Evolutionary conservation across 169 alveolate species (phyloP).

Genomic region (Plasmodium reichenowi): DNA sequence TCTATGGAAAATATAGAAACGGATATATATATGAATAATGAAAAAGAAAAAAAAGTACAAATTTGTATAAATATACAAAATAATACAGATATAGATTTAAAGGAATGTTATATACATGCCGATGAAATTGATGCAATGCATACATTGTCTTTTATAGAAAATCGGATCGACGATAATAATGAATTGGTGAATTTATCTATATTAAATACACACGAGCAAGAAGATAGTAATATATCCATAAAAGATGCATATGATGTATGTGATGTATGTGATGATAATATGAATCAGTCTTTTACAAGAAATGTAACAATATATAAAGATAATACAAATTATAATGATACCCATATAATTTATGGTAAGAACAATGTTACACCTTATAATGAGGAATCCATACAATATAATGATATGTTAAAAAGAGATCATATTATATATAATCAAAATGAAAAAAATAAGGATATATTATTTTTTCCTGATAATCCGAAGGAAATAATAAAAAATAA

Average conservation of each 20-base stretch:
- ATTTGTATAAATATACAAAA: slow-evolving; percentile 40
- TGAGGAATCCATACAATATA: neutral
- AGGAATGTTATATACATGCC: slow-evolving; percentile 51
- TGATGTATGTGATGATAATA: neutral
- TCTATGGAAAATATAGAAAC: slow-evolving; percentile 19
- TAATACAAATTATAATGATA: too few species aligned
- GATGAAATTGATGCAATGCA: slow-evolving; percentile 32
- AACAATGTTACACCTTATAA: neutral
- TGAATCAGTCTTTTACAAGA: neutral
- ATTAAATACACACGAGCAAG: neutral
- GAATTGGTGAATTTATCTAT: neutral
- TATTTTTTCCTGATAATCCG: too few species aligned
- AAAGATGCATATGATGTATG: neutral
- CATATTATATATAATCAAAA: neutral
- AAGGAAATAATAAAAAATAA: too few species aligned
- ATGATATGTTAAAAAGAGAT: neutral
- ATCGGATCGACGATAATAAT: neutral
- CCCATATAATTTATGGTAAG: too few species aligned
- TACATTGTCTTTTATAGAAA: neutral
- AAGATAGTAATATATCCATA: neutral
- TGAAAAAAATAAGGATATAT: too few species aligned
- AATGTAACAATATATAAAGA: too few species aligned
- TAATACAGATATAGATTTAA: slow-evolving; percentile 31
- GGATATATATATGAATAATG: slow-evolving; percentile 43
- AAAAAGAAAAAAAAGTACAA: slow-evolving; percentile 36